Evolutionary conservation across 345 rosid genomes (phyloP), one percentile per base, ranked within the genome.

Genomic region (Salix viminalis): DNA sequence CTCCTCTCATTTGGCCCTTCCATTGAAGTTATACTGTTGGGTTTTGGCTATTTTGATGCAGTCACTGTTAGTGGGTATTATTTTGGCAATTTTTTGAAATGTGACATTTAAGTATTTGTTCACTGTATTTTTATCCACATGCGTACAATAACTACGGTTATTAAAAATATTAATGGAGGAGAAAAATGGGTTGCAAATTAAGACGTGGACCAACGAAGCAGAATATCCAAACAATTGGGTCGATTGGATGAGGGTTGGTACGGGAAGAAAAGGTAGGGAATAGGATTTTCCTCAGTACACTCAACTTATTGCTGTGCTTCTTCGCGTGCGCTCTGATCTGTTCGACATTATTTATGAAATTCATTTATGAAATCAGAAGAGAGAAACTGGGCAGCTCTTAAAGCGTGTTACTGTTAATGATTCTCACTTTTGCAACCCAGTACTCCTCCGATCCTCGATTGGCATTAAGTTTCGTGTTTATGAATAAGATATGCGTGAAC

Each of bases 21-120:
- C 81, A 75, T 65, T 77, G 88, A 85, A 87, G 84, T 84, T 67
- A 83, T 68, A 52, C 72, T 61, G 62, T 79, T 85, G 85, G 76
- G 67, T 77, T 83, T 83, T 83, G 70, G 77, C 77, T 74, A 66
- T 66, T 73, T 70, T 79, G 81, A 73, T 76, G 42, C 50, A 37
- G 83, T 80, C 85, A 68, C 67, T 80, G 80, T 80, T 71, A 30
- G 5, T 6, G 23, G 60, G 73, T 72, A 72, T 77, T 71, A 56
- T 79, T 85, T 79, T 81, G 87, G 80, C 16, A 80, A 82, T 74
- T 72, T 74, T 67, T 75, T 42, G 37, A 62, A 77, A 67, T 74
- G 79, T 13, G 84, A 83, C 85, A 71, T 75, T 10, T 23, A 72
- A 70, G 83, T 81, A 80, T 80, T 78, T 79, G 77, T 54, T 78